Base-by-base conservation (phyloP, 140 eudicot species). In the Senecio squalidus region DNA sequence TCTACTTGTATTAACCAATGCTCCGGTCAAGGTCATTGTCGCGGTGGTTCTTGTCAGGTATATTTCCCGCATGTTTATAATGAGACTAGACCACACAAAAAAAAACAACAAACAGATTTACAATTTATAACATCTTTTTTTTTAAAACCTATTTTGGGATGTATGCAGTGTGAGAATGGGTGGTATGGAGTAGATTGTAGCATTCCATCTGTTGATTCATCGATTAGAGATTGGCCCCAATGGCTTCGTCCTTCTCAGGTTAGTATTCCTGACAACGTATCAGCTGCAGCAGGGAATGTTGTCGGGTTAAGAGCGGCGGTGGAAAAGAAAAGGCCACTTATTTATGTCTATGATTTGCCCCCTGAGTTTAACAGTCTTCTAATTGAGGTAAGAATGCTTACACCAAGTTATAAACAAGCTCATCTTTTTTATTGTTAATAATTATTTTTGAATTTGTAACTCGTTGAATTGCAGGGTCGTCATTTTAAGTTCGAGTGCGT, bases 171-270 rank as follows among this genome's bases (percentile, higher is more conserved):
- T 73, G 79, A 83, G 6, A 68, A 75, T 13, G 98, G 98, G 39
- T 91, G 98, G 98, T 84, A 81, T 73, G 98, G 98, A 70, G 84
- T 68, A 26, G 98, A 91, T 75, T 91, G 98, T 67, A 83, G 98
- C 68, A 68, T 81, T 62, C 98, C 98, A 33, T 91, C 98, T 41
- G 89, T 79, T 73, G 47, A 61, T 40, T 78, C 96, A 3, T 58
- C 89, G 27, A 69, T 84, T 40, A 57, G 46, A 54, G 82, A 79
- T 63, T 91, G 94, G 96, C 98, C 98, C 44, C 72, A 40, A 24
- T 91, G 98, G 98, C 94, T 91, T 39, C 87, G 88, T 33, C 98
- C 96, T 17, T 79, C 94, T 21, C 84, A 81, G 24, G 64, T 91
- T 52, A 69, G 62, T 55, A 65, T 91, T 67, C 95, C 94, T 13